Conservation (phyloP, 2,329 filamentous ascomycete genomes). For the Conoideocrella luteorostrata region DNA sequence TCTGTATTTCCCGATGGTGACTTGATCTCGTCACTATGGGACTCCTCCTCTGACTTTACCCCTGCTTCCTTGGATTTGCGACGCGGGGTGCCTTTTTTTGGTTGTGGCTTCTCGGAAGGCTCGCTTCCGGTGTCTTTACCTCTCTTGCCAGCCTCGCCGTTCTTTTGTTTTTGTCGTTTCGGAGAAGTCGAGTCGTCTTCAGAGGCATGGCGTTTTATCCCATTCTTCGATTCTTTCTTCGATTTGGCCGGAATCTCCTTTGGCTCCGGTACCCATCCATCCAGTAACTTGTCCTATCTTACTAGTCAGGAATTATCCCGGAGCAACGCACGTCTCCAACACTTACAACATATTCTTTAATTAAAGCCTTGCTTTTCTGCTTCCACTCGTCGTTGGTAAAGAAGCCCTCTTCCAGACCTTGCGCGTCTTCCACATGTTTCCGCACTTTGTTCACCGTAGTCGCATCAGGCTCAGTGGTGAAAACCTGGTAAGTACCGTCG, state of each 20-base stretch:
- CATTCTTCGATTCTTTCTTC: conserved; percentile 21
- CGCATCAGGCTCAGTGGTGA: conserved; percentile 34
- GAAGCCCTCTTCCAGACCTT: conserved; percentile 44
- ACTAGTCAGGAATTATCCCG: background rate
- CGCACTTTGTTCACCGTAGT: conserved; percentile 54
- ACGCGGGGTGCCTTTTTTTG: conserved; percentile 8
- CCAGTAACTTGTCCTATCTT: conserved; percentile 28
- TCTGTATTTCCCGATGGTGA: conserved; percentile 9
- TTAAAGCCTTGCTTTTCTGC: conserved; percentile 49
- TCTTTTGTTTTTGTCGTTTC: conserved; percentile 19
- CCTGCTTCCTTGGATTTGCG: conserved; percentile 11
- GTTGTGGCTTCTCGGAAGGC: conserved; percentile 7
- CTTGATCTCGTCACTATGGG: conserved; percentile 11
- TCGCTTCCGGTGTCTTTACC: background rate
- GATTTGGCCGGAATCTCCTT: conserved; percentile 19
- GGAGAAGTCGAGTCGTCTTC: conserved; percentile 25
- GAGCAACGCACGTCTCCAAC: background rate
- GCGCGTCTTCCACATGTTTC: conserved; percentile 41
- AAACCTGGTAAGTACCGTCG: conserved; percentile 40
- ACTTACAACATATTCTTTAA: conserved; percentile 49
- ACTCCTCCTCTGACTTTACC: conserved; percentile 11
- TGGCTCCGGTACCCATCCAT: conserved; percentile 27
- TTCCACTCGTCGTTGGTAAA: conserved; percentile 49
- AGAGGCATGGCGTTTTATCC: conserved; percentile 26
- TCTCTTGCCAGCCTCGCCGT: conserved; percentile 14